phyloP scores from a whole-genome alignment of 306 rosid species.

The Cicer chorassanicum region DNA sequence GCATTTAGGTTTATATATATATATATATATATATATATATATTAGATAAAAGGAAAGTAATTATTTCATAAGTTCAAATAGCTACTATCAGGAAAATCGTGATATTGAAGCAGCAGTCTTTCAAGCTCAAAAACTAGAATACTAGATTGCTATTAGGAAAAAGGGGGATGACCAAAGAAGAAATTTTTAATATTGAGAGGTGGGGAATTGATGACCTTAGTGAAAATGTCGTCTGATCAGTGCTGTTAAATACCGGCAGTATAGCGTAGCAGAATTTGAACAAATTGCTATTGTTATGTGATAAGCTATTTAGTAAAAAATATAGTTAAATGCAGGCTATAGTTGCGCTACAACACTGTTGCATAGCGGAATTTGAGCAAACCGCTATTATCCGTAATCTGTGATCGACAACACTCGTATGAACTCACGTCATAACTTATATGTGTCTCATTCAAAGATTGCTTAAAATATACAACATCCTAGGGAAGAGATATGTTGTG shows the following conservation, averaged over 20 bases:
- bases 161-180: conserved; percentile 5
- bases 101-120: conserved; percentile 32
- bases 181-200: conserved; percentile 17
- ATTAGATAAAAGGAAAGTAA: conserved; percentile 1
- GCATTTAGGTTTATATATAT: conserved; percentile 36
- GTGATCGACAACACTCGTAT: no score
- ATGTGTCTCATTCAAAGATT: conserved; percentile 20
- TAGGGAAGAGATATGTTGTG: neutral
- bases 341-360: no score
- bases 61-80: conserved; percentile 24
- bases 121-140: conserved; percentile 23
- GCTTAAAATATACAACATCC: conserved; percentile 17
- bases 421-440: conserved; percentile 9
- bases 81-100: conserved; percentile 25
- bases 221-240: neutral
- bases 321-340: no score
- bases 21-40: conserved; percentile 38
- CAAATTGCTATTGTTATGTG: no score
- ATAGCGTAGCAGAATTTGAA: no score
- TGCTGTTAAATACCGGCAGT: no score
- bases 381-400: no score
- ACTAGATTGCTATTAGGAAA: conserved; percentile 29
- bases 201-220: neutral
- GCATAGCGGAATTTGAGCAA: no score
- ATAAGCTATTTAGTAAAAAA: no score